phyloP scores from a whole-genome alignment of 2,329 filamentous ascomycete genomes.

The Tolypocladium inflatum region DNA sequence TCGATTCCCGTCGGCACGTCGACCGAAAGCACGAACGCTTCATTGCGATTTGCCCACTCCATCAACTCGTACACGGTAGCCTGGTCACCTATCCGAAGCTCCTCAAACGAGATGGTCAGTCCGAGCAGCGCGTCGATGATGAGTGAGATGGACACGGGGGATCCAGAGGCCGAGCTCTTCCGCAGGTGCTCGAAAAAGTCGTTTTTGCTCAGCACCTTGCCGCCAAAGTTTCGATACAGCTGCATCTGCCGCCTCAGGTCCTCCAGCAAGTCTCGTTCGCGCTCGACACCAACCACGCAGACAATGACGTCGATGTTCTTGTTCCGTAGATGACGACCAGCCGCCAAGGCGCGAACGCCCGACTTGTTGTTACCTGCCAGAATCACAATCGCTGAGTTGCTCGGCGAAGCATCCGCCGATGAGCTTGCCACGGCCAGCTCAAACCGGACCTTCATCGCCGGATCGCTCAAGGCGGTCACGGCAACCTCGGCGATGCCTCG shows the following conservation, averaged over 20 bases:
- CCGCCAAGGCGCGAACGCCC: constrained; percentile 74
- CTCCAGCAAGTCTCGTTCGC: constrained; percentile 71
- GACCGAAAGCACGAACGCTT: constrained; percentile 75
- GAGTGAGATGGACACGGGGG: constrained; percentile 56
- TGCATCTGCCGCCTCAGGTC: constrained; percentile 73
- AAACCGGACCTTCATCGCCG: constrained; percentile 45
- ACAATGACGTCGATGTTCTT: constrained; percentile 73
- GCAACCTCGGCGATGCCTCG: constrained; percentile 81
- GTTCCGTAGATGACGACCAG: constrained; percentile 77
- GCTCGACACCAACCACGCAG: constrained; percentile 76
- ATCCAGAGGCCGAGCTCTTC: constrained; percentile 28
- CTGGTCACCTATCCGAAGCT: constrained; percentile 73
- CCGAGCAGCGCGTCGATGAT: constrained; percentile 86
- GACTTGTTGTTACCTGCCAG: constrained; percentile 95
- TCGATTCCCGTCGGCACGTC: constrained; percentile 87
- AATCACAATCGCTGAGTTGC: constrained; percentile 49
- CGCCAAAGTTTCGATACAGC: constrained; percentile 76
- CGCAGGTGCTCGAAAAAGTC: constrained; percentile 53
- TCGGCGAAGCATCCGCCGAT: constrained; percentile 17
- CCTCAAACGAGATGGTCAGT: constrained; percentile 80
- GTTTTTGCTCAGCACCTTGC: constrained; percentile 54
- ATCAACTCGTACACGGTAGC: constrained; percentile 81
- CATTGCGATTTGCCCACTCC: constrained; percentile 85
- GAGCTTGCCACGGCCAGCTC: constrained; percentile 30
- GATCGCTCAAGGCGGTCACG: constrained; percentile 56